These are phyloP conservation scores for Mycena indigotica DNA, from an alignment of 768 basidiomycete species.

Conservation along the genomic window DNA sequence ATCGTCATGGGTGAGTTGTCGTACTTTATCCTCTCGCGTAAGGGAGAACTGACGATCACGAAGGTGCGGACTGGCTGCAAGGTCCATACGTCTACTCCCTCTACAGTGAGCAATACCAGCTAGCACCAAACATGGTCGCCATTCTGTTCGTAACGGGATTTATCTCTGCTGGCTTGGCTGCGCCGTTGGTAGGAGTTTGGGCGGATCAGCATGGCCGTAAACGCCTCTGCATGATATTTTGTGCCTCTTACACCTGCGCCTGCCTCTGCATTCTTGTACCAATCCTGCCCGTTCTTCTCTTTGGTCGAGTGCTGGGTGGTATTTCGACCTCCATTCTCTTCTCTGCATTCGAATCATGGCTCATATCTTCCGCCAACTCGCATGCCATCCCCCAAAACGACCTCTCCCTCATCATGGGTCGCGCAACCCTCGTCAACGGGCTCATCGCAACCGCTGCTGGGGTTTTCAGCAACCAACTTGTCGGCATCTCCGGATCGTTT, in stretches of 20 bases:
- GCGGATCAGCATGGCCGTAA: constrained; percentile 77
- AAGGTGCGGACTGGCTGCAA: constrained; percentile 79
- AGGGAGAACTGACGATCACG: not conserved
- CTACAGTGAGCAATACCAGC: constrained; percentile 67
- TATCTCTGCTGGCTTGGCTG: constrained; percentile 65
- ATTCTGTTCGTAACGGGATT: constrained; percentile 80
- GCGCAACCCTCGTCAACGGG: constrained; percentile 73
- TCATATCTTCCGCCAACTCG: constrained; percentile 62
- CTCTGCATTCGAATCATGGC: constrained; percentile 78
- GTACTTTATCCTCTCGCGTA: too few species aligned
- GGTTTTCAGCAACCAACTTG: constrained; percentile 66
- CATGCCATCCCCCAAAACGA: constrained; percentile 55
- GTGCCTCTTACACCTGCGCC: constrained; percentile 61
- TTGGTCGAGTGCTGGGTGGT: constrained; percentile 69
- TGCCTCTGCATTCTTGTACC: constrained; percentile 63
- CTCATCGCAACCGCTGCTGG: constrained; percentile 71
- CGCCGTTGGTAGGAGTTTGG: constrained; percentile 75
- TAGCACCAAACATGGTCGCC: constrained; percentile 66
- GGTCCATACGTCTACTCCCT: constrained; percentile 80
- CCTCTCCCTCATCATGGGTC: constrained; percentile 70
- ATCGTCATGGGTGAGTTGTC: constrained; percentile 66
- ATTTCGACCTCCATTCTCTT: constrained; percentile 76
- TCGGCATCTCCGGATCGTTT: constrained; percentile 52
- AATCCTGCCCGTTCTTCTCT: constrained; percentile 57
- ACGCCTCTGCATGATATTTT: constrained; percentile 70